Base-by-base conservation (phyloP, 1,139 yeast species). In the Yamadazyma songkhlaensis region DNA sequence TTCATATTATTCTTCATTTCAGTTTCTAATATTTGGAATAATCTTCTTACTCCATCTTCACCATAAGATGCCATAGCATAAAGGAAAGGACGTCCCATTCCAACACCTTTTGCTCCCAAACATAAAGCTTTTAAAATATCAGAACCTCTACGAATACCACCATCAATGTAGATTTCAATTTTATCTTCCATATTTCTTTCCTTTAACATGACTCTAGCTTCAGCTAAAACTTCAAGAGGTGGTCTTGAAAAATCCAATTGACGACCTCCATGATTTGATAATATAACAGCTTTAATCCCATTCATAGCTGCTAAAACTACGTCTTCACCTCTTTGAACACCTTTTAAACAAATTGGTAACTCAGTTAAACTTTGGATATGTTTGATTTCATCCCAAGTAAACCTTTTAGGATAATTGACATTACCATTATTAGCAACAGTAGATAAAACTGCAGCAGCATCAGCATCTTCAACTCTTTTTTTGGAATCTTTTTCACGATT, bases 201-300 rank as follows among this genome's bases (percentile, higher is more conserved):
- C 36, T 62, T 67, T 34, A 72, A 57, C 15, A 64, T 52, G 10
- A 64, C 64, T 43, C 62, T 59, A 12, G 72, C 59, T 39, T 74
- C 77, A 3, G 71, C 73, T 37, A 75, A 57, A 7, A 73, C 64
- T 46, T 72, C 70, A 31, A 75, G 55, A 1, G 79, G 70, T 0
- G 79, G 64, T 38, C 67, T 61, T 2, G 77, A 60, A 26, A 61
- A 68, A 40, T 75, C 80, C 39, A 75, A 53, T 40, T 75, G 77
- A 39, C 80, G 60, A 13, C 80, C 81, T 12, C 80, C 80, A 48
- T 74, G 79, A 46, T 74, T 75, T 5, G 79, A 74, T 15, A 75
- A 54, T 7, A 74, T 64, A 12, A 73, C 71, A 7, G 76, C 81
- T 29, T 67, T 65, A 25, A 70, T 65, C 3, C 69, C 67, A 41